These are phyloP conservation scores for Hericium erinaceus DNA, from an alignment of 768 basidiomycete genomes.

Conservation along the genomic window DNA sequence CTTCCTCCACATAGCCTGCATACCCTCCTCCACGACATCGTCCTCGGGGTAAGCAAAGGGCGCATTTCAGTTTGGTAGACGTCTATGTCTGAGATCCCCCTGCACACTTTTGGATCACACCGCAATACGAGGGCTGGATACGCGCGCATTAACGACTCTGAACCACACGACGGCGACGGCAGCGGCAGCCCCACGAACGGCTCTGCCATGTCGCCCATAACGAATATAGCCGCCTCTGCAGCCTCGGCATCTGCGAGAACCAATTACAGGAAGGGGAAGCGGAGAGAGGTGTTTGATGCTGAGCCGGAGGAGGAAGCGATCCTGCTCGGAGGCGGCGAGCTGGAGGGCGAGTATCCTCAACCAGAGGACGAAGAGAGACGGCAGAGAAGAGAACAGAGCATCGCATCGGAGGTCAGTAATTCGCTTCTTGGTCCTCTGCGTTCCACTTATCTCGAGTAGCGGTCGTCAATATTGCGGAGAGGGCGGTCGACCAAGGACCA, in stretches of 20 bases:
- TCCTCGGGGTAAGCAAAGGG: background rate
- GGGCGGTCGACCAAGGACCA: constrained; percentile 41
- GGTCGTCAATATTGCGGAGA: constrained; percentile 19
- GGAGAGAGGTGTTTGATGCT: constrained; percentile 8
- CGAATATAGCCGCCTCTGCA: constrained; percentile 23
- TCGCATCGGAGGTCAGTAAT: constrained; percentile 19
- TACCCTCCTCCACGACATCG: no score
- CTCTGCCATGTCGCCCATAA: constrained; percentile 23
- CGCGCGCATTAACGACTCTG: constrained; percentile 30
- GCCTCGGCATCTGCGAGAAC: constrained; percentile 20
- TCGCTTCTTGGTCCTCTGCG: background rate
- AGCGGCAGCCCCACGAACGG: constrained; percentile 13
- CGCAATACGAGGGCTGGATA: constrained; percentile 40
- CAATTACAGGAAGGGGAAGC: constrained; percentile 13
- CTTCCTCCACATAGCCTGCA: no score
- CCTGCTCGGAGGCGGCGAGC: constrained; percentile 14
- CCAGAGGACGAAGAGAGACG: constrained; percentile 27
- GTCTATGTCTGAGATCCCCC: constrained; percentile 66
- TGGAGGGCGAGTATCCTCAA: constrained; percentile 27
- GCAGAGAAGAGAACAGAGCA: background rate
- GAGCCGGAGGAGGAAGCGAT: constrained; percentile 1
- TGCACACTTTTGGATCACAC: constrained; percentile 45
- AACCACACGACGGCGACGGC: constrained; percentile 20
- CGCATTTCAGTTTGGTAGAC: background rate
- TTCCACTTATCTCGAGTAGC: constrained; percentile 14